Evolutionary conservation across 2,329 filamentous ascomycete species (phyloP), one percentile per base, ranked within the genome.

Genomic region (Trichocomaceae sp.): DNA sequence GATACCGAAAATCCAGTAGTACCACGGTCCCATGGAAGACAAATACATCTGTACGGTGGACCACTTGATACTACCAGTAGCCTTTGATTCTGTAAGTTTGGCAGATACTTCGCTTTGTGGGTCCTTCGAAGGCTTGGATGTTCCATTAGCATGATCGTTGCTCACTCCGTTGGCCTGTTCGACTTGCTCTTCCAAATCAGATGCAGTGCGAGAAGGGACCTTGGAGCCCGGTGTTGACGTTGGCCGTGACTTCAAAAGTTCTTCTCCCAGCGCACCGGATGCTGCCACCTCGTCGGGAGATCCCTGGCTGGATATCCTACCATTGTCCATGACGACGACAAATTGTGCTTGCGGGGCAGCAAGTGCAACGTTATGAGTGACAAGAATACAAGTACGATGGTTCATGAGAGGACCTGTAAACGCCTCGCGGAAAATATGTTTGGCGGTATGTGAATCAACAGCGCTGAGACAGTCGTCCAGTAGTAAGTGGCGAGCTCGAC

Each of bases 341-440:
- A 87, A 88, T 54, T 90, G 83, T 0, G 92, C 85, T 35, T 84
- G 79, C 5, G 91, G 90, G 7, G 90, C 83, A 62, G 90, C 93
- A 17, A 99, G 81, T n/a, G 88, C 82, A 26, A 93, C 83, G 65
- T 97, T 99, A 75, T 99, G 93, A 0, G 93, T 96, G 35, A 99
- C 92, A 44, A 99, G 79, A 52, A 99, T 89, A 70, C 93, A 97
- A 26, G 93, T 97, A 42, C 93, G 84, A 65, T 85, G 80, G 56
- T 81, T 76, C 93, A 99, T 97, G 50, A 99, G 74, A 5, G 89
- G 88, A 2, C 93, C 93, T 63, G 85, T 85, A 60, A 99, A 85
- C 57, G 91, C 95, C 71, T 96, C 87, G 67, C 87, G 87, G 73
- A 97, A 97, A 61, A 99, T 97, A 86, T 95, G 96, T 70, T 96